phyloP scores from a whole-genome alignment of 331 rosid genomes.

The Malus hybrid region DNA sequence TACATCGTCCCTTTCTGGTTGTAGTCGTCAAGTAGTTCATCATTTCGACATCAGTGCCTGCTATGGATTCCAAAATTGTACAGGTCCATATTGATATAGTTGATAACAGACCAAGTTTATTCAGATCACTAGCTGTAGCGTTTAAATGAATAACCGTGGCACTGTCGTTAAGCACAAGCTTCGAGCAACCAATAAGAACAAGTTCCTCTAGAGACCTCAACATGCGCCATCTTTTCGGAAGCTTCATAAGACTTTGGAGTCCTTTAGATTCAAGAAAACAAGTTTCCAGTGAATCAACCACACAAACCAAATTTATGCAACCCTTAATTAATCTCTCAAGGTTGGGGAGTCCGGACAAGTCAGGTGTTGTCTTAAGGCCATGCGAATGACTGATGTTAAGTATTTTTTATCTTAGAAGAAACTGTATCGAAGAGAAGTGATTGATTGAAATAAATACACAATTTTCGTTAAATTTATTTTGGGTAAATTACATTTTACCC shows the following conservation, averaged over 20 bases:
- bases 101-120: background rate
- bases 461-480: background rate
- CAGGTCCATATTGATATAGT: background rate
- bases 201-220: background rate
- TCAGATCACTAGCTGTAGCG: background rate
- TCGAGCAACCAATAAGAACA: conserved; percentile 2
- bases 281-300: background rate
- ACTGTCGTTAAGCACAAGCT: background rate
- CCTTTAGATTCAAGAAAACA: background rate
- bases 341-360: background rate
- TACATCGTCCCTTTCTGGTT: background rate
- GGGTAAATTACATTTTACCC: too few species aligned
- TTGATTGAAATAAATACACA: background rate
- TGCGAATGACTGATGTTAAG: background rate
- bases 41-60: too few species aligned
- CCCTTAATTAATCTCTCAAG: background rate
- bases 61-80: background rate
- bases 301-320: background rate
- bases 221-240: background rate
- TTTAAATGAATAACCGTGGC: background rate
- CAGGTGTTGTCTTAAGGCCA: background rate
- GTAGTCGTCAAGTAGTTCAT: background rate
- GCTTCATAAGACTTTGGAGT: background rate
- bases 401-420: background rate
- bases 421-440: background rate